Evolutionary conservation across 805 yeast species (phyloP).

Genomic region (Candida adriatica): DNA sequence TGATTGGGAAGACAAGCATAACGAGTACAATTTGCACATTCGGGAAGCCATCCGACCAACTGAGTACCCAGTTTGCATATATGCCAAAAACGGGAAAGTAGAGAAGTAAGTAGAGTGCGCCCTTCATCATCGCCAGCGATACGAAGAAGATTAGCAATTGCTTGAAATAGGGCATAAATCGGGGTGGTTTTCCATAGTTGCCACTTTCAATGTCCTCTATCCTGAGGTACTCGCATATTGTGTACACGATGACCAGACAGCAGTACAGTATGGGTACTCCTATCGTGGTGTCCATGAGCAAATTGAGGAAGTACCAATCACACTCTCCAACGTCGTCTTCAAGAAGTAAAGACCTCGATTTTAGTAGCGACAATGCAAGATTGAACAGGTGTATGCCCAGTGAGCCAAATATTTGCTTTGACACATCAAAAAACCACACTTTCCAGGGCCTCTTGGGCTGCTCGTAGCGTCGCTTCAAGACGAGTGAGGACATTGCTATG

Average conservation of each 20-base stretch:
- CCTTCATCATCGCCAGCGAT: slow-evolving; percentile 59
- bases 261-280: slow-evolving; percentile 81
- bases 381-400: slow-evolving; percentile 77
- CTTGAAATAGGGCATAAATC: slow-evolving; percentile 56
- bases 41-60: slow-evolving; percentile 81
- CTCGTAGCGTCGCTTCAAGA: slow-evolving; percentile 72
- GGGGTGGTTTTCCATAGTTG: slow-evolving; percentile 54
- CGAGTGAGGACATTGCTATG: slow-evolving; percentile 64
- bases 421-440: slow-evolving; percentile 85
- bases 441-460: slow-evolving; percentile 82
- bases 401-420: slow-evolving; percentile 86
- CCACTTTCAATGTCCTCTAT: slow-evolving; percentile 43
- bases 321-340: slow-evolving; percentile 65
- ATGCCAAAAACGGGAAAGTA: slow-evolving; percentile 61
- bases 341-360: slow-evolving; percentile 27
- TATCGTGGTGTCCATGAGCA: slow-evolving; percentile 85
- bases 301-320: slow-evolving; percentile 89
- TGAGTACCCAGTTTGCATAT: slow-evolving; percentile 64
- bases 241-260: slow-evolving; percentile 45
- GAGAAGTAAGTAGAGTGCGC: slow-evolving; percentile 48
- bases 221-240: slow-evolving; percentile 24
- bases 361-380: slow-evolving; percentile 58
- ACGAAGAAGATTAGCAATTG: slow-evolving; percentile 64
- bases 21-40: slow-evolving; percentile 81
- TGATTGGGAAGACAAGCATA: slow-evolving; percentile 71